Base-by-base conservation (phyloP, 2,329 filamentous ascomycete species). In the Pestalotiopsis sp. region DNA sequence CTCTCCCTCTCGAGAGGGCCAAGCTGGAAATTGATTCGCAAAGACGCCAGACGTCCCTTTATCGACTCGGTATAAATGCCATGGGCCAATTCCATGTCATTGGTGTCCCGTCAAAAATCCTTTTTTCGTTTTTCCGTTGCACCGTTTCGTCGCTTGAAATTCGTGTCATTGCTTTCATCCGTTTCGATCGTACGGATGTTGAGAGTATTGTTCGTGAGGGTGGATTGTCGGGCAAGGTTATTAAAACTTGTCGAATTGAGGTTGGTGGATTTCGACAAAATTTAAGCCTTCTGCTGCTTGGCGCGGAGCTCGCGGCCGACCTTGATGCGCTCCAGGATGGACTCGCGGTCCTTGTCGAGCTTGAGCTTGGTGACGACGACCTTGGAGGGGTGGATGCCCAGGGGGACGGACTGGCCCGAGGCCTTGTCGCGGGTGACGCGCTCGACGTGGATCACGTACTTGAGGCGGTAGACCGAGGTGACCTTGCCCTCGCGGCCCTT, bases 401-500 rank as follows among this genome's bases (percentile, higher is more conserved):
- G 89, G 74, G 95, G 95, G 69, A 98, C 95, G 83, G 91, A 93
- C 89, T 98, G 95, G 86, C 96, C 95, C 84, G 94, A 96, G 84
- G 90, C 92, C 92, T 99, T 99, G 86, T 99, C 96, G 83, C 95
- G 94, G 84, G 91, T 91, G 83, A 99, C 92, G 80, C 95, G 94
- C 91, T 98, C 95, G 84, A 99, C 85, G 91, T 98, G 95, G 83
- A 99, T 92, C 82, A 94, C 89, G 87, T 96, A 99, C 87, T 98
- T 98, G 81, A 97, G 92, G 84, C 94, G 94, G 92, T 97, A 99
- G 84, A 98, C 95, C 80, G 93, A 94, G 80, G 92, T 95, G 86
- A 99, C 89, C 90, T 98, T 98, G 89, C 96, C 96, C 89, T 98
- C 95, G 81, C 94, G 94, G 82, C 95, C 96, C 90, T 98, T 98